phyloP scores from a whole-genome alignment of 2,329 filamentous ascomycete species.

The Xylaria sp. region DNA sequence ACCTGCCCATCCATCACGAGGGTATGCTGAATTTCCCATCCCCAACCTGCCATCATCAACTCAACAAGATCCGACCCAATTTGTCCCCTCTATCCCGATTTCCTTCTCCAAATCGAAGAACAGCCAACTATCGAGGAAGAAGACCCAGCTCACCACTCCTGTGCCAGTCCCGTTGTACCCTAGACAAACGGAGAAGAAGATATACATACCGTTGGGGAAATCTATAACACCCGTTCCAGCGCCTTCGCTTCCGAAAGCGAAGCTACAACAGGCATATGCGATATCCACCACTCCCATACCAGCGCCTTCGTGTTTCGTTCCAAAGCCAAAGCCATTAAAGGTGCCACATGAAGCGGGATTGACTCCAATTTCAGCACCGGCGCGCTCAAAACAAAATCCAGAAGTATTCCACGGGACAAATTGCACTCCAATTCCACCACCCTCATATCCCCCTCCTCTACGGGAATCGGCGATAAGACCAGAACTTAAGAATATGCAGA shows the following conservation, averaged over 20 bases:
- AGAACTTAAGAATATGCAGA: background rate
- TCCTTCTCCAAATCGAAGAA: constrained; percentile 32
- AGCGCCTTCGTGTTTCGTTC: background rate
- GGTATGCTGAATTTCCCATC: constrained; percentile 34
- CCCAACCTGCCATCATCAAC: constrained; percentile 28
- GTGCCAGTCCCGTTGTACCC: constrained; percentile 35
- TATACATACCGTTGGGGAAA: background rate
- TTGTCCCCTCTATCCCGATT: constrained; percentile 28
- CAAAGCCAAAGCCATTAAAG: constrained; percentile 3
- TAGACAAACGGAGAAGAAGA: constrained; percentile 4
- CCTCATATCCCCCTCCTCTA: background rate
- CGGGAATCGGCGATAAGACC: background rate
- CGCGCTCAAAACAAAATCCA: background rate
- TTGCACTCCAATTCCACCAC: constrained; percentile 22
- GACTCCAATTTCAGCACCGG: constrained; percentile 12
- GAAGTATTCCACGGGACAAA: background rate
- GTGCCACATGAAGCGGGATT: background rate
- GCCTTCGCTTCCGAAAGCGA: constrained; percentile 15
- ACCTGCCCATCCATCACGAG: constrained; percentile 28
- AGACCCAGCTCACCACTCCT: constrained; percentile 33
- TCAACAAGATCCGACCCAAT: constrained; percentile 15
- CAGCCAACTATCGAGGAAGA: constrained; percentile 12
- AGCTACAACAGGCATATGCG: constrained; percentile 2
- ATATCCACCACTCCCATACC: constrained; percentile 24
- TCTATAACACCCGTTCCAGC: constrained; percentile 29